Evolutionary conservation across 768 basidiomycete genomes (phyloP), one percentile per base, ranked within the genome.

Genomic region (Tremella fuciformis): DNA sequence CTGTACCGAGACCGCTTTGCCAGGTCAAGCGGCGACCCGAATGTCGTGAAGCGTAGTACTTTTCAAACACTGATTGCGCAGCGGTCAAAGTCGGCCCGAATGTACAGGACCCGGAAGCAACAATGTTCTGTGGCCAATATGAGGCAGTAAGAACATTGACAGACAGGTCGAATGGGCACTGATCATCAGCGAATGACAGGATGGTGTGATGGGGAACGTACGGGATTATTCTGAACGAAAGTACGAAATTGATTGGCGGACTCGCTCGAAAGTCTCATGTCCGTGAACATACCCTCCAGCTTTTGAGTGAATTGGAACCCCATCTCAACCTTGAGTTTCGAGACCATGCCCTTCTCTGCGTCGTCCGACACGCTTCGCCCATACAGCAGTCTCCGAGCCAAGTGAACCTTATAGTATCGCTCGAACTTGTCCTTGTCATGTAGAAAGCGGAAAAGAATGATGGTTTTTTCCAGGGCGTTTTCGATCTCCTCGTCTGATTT

Each of bases 251-350:
- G 84, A 37, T 83, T 80, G 82, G 62, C 67, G 2, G 60, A 59
- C 56, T 99, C 96, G 18, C 80, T 77, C 4, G 91, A 94, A 25
- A 93, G 76, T 69, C 85, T 89, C 85, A 99, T 92, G 73, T 98
- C 94, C 64, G 90, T 83, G 84, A 99, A 96, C 94, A 99, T 99
- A 58, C 93, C 93, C 77, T 99, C 93, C 69, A 98, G 80, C 76
- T 93, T 93, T 78, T 94, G 91, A 1, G 96, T 98, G 77, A 98
- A 99, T 73, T 94, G 91, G 67, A 86, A 87, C 7, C 94, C 94
- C 76, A 75, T 93, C 78, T 98, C 94, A 22, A 94, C 83, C 79
- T 97, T 97, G 70, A 99, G 85, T 78, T 96, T 97, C 47, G 91
- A 87, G 1, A 99, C 83, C 92, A 99, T 97, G 58, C 88, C 90